Evolutionary conservation across 2,329 filamentous ascomycete species (phyloP), one percentile per base, ranked within the genome.

Genomic region (Ophiostoma fasciatum): DNA sequence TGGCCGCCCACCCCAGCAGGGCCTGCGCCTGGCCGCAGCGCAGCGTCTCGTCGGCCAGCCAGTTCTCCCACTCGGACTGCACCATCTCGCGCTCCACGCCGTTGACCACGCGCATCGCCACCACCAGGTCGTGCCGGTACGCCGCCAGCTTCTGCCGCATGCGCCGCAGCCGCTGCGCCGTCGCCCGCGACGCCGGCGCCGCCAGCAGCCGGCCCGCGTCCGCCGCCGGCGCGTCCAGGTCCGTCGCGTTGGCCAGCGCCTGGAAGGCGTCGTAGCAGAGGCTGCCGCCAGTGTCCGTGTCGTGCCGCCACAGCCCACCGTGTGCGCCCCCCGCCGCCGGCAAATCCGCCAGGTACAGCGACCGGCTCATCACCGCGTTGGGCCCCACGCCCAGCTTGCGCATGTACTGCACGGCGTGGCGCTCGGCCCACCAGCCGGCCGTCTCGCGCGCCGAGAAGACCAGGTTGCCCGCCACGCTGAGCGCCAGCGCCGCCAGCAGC

Each of bases 31-130:
- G 71, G 38, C 73, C 72, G 54, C 90, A 98, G 33, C 82, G 71
- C 23, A 65, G 57, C 44, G 75, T 78, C 59, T 98, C 90, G 46
- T 82, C 78, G 4, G 71, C 58, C 21, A 96, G 67, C 87, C 88
- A 98, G 44, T 82, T 82, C 60, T 94, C 87, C 78, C 85, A 98
- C 55, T 94, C 88, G 1, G 80, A 79, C 49, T 75, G 71, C 36
- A 96, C 58, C 54, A 94, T 78, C 55, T 94, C 85, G 40, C 71
- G 69, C 62, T 96, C 90, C 20, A 96, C 75, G 39, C 71, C 78
- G 57, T 96, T 94, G 42, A 96, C 78, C 3, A 94, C 73, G 5
- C 87, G 75, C 62, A 96, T 75, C 5, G 87, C 85, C 5, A 98
- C 87, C 3, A 96, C 61, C 15, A 98, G 64, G 51, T 96, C 85